Evolutionary conservation across 352 stramenopile species (phyloP).

Genomic region (Globisporangium abappressorium): DNA sequence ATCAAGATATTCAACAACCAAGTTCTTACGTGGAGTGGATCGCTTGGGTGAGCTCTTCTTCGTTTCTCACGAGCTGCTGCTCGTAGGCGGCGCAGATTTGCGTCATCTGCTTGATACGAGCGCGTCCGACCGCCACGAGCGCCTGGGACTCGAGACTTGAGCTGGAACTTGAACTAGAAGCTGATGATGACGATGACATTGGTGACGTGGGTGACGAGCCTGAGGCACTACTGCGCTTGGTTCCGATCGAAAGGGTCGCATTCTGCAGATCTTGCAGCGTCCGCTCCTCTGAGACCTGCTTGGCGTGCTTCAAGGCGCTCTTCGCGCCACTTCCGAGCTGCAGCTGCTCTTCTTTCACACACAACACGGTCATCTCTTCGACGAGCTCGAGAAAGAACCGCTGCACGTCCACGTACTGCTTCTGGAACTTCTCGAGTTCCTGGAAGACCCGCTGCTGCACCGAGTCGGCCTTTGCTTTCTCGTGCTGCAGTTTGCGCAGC

Average conservation of each 20-base stretch:
- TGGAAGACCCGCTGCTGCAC: slow-evolving; percentile 49
- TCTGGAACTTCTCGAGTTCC: slow-evolving; percentile 51
- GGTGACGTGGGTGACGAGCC: background rate
- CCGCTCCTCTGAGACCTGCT: slow-evolving; percentile 35
- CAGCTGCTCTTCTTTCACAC: slow-evolving; percentile 38
- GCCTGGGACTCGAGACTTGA: slow-evolving; percentile 42
- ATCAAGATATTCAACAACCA: no score
- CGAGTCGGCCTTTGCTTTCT: slow-evolving; percentile 44
- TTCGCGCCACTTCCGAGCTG: slow-evolving; percentile 17
- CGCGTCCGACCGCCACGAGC: slow-evolving; percentile 33
- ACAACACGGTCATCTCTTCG: slow-evolving; percentile 42
- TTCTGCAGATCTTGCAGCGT: slow-evolving; percentile 48
- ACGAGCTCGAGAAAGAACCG: slow-evolving; percentile 49
- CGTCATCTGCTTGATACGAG: slow-evolving; percentile 42
- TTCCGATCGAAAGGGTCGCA: slow-evolving; percentile 17
- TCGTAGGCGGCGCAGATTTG: slow-evolving; percentile 45
- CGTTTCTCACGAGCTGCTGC: slow-evolving; percentile 41
- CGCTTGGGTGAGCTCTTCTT: slow-evolving; percentile 46
- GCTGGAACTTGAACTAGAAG: slow-evolving; percentile 4
- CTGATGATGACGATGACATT: background rate
- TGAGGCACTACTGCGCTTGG: background rate
- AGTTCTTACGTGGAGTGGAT: slow-evolving; percentile 36
- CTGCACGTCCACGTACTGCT: slow-evolving; percentile 49
- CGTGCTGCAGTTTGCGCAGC: slow-evolving; percentile 38
- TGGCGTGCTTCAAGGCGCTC: slow-evolving; percentile 13